Base-by-base conservation (phyloP, 208 protist genomes). In the Trypanosomatidae sp. region DNA sequence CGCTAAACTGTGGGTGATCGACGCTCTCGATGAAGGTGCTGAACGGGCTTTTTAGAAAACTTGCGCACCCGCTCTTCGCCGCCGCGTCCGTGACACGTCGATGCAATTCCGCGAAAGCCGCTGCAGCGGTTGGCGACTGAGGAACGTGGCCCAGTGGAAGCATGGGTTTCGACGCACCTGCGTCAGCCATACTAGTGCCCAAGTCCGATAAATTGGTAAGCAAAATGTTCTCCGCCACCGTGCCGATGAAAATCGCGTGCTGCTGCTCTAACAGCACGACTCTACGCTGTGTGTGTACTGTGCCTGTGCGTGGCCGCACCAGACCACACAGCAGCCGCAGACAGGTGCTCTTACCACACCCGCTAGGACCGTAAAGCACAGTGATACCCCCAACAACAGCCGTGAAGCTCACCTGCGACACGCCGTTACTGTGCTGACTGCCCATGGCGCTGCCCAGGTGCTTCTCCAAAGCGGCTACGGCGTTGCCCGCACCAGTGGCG, bases 271-370 rank as follows among this genome's bases (percentile, higher is more conserved):
- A 77, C 17, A 95, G 67, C 1, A 88, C 73, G 3, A 78, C 75
- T 55, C 83, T 74, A 28, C 56, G 41, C 30, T 87, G 86, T 12
- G 89, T 95, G 41, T 59, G 71, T 9, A 95, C 85, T 17, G 60
- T 83, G 30, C 88, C 88, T 3, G 55, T 7, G 41, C 82, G 79
- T 10, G 88, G 87, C 8, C 76, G 71, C 49, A 89, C 73, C 52
- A 95, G 71, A 10, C 88, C 82, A 46, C 78, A 80, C 25, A 93
- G 65, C 22, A 95, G 74, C 13, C 89, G 82, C 39, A 93, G 81
- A 62, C 76, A 90, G 12, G 91, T 93, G 70, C 87, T 92, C 79
- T 95, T 95, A 15, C 91, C 88, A 66, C 76, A 93, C 10, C 88
- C 91, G 56, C 91, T 95, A 9, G 86, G 85, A 3, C 88, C 91